Evolutionary conservation across 2,329 filamentous ascomycete species (phyloP).

Genomic region (Monilinia polystroma): DNA sequence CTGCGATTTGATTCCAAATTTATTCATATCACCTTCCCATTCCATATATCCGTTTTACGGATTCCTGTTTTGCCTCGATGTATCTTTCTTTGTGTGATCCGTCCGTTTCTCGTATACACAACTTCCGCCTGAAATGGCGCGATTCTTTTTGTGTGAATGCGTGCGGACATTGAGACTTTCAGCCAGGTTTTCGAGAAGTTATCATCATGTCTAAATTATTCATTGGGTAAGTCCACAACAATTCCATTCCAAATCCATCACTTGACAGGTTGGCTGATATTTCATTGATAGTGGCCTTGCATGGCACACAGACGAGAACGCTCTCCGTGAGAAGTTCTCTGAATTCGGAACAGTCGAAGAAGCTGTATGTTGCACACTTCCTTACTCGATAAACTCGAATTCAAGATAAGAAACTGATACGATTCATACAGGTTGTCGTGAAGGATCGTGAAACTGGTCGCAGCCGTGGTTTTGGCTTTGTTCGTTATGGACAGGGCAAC

Average conservation of each 20-base stretch:
- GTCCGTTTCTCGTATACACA: constrained; percentile 37
- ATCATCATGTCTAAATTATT: constrained; percentile 86
- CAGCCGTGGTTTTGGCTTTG: constrained; percentile 96
- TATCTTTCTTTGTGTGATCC: constrained; percentile 42
- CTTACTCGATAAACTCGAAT: constrained; percentile 17
- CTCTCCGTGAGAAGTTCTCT: constrained; percentile 86
- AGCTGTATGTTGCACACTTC: constrained; percentile 66
- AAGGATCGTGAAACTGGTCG: constrained; percentile 96
- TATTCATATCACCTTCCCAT: constrained; percentile 34
- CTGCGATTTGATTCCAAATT: constrained; percentile 27
- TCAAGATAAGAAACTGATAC: constrained; percentile 30
- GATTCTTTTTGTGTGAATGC: constrained; percentile 38
- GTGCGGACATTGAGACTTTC: constrained; percentile 44
- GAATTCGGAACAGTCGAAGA: constrained; percentile 90
- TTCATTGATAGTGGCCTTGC: constrained; percentile 73
- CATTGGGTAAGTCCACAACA: constrained; percentile 68
- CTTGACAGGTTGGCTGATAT: constrained; percentile 19
- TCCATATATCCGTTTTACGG: constrained; percentile 37
- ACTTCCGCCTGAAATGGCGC: constrained; percentile 38
- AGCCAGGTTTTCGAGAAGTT: constrained; percentile 39
- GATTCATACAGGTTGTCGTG: constrained; percentile 73
- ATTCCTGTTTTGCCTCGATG: constrained; percentile 41
- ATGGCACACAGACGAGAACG: constrained; percentile 93
- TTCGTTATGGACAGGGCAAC: constrained; percentile 69
- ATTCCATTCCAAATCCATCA: constrained; percentile 3